phyloP scores from a whole-genome alignment of 164 flowering plant species.

The Piper betle region DNA sequence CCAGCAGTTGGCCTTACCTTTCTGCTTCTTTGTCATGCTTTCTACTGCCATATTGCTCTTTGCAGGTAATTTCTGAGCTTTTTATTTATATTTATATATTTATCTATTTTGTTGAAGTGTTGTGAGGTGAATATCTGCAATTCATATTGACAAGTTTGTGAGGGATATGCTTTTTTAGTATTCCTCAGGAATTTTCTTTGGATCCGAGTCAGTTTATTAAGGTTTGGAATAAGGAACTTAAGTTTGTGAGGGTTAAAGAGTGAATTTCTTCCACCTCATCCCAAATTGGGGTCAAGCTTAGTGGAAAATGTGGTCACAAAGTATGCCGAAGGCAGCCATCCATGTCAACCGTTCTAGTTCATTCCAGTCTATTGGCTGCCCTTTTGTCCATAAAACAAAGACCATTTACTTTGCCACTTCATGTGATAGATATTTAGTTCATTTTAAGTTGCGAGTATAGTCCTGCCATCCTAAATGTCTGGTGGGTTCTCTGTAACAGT shows the following conservation, averaged over 20 bases:
- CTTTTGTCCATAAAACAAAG: too few species aligned
- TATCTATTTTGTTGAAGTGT: background rate
- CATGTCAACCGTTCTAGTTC: too few species aligned
- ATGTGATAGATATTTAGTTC: background rate
- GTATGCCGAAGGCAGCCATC: too few species aligned
- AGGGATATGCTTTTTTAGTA: background rate
- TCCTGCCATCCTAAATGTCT: constrained; percentile 13
- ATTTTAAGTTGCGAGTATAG: background rate
- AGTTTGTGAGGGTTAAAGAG: too few species aligned
- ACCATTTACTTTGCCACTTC: background rate
- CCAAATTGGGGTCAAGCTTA: too few species aligned
- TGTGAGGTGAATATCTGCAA: background rate
- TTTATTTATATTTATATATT: background rate
- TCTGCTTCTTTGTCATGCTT: constrained; percentile 54
- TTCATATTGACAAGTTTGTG: too few species aligned
- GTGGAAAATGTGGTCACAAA: too few species aligned
- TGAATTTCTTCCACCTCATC: too few species aligned
- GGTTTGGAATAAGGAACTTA: too few species aligned
- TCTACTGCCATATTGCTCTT: constrained; percentile 64
- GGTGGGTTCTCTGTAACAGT: constrained; percentile 42
- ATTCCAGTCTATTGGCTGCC: too few species aligned
- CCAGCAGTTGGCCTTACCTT: constrained; percentile 75
- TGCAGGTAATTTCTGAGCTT: constrained; percentile 42
- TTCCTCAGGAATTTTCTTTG: too few species aligned
- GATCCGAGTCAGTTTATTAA: too few species aligned